Conservation (phyloP, 768 basidiomycete genomes). For the Hericium coralloides region DNA sequence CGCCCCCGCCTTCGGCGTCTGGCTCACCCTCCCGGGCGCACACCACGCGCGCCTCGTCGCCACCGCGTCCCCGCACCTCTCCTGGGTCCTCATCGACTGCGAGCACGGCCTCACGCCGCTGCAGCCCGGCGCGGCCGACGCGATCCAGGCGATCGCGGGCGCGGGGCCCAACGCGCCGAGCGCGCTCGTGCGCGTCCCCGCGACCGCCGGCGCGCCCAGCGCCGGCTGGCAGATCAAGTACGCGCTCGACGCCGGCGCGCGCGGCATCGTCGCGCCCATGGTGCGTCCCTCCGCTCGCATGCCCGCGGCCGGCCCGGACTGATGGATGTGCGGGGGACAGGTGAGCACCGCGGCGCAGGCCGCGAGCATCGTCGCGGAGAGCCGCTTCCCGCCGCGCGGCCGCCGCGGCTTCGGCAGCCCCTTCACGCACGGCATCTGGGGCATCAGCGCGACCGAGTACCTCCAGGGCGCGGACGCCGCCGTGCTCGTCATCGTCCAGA, state of each 20-base stretch:
- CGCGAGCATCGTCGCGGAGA: constrained; percentile 43
- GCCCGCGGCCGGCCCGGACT: not conserved
- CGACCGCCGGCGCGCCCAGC: constrained; percentile 38
- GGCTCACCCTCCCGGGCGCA: constrained; percentile 53
- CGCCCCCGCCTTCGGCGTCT: constrained; percentile 58
- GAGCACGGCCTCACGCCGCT: constrained; percentile 57
- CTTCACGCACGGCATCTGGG: constrained; percentile 53
- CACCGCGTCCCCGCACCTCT: constrained; percentile 38
- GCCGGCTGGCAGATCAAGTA: constrained; percentile 68
- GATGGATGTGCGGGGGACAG: constrained; percentile 19
- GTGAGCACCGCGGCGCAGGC: constrained; percentile 52
- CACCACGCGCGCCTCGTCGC: constrained; percentile 53
- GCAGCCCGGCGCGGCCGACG: constrained; percentile 47
- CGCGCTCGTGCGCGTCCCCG: constrained; percentile 52
- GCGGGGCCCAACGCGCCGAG: constrained; percentile 47
- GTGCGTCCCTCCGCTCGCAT: constrained; percentile 24
- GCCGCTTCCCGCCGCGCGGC: constrained; percentile 54
- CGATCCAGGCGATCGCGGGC: constrained; percentile 43
- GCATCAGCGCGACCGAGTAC: constrained; percentile 42
- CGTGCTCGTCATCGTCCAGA: constrained; percentile 30
- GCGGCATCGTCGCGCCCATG: constrained; percentile 61
- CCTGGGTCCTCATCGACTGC: constrained; percentile 61
- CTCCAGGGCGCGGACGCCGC: constrained; percentile 35
- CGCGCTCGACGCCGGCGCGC: constrained; percentile 59
- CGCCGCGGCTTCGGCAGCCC: constrained; percentile 59